phyloP scores from a whole-genome alignment of 2,329 filamentous ascomycete species.

The Cryphonectria naterciae region DNA sequence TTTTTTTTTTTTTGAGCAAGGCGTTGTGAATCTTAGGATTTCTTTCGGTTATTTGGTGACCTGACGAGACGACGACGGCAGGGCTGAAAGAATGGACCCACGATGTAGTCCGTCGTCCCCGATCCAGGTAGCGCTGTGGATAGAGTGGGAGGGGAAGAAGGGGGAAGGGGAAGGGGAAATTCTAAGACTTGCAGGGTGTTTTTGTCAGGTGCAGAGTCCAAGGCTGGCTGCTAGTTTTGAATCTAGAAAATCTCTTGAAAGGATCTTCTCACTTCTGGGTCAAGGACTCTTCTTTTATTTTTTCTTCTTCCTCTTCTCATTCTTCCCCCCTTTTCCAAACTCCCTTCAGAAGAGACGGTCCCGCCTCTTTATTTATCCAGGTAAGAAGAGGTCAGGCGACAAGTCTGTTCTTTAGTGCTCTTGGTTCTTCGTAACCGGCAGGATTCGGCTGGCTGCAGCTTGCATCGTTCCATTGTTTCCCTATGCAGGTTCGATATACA shows the following conservation, averaged over 20 bases:
- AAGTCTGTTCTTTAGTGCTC: neutral
- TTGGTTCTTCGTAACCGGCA: neutral
- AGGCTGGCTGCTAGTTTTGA: neutral
- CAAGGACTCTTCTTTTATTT: neutral
- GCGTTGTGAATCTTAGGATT: neutral
- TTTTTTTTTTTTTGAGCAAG: neutral
- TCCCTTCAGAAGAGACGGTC: neutral
- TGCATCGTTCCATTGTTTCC: neutral
- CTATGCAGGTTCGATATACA: neutral
- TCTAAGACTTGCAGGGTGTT: neutral
- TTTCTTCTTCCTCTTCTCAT: neutral
- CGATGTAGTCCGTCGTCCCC: neutral
- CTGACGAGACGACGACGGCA: neutral
- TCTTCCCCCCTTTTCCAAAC: neutral
- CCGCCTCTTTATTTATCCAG: slow-evolving; percentile 3
- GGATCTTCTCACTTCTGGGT: neutral
- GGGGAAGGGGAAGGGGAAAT: neutral
- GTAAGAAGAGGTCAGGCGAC: neutral
- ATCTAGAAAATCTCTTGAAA: neutral
- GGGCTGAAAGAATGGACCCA: slow-evolving; percentile 1
- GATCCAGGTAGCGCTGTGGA: neutral
- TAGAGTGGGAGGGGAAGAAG: neutral
- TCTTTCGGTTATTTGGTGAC: neutral
- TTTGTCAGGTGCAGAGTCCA: neutral
- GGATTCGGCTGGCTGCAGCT: neutral